Evolutionary conservation across 805 yeast genomes (phyloP).

Genomic region (Millerozyma acaciae): DNA sequence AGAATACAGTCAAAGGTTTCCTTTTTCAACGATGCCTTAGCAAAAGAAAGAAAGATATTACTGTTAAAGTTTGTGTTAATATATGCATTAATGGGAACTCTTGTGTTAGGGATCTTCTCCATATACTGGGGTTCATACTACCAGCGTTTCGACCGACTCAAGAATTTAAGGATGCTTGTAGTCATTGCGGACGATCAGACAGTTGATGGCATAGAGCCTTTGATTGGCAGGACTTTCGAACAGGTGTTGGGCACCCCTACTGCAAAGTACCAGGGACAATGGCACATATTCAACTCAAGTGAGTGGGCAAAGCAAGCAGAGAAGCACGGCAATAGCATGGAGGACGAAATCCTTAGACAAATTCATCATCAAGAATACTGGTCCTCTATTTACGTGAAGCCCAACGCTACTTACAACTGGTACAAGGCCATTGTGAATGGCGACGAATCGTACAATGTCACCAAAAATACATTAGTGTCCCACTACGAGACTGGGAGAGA

Average conservation of each 20-base stretch:
- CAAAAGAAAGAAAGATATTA: constrained; percentile 16
- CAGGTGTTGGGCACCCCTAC: constrained; percentile 21
- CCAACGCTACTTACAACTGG: constrained; percentile 43
- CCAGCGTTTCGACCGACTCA: constrained; percentile 24
- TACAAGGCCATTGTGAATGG: constrained; percentile 38
- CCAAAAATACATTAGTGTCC: constrained; percentile 30
- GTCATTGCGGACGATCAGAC: constrained; percentile 32
- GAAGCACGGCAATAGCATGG: constrained; percentile 21
- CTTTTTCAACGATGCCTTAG: constrained; percentile 27
- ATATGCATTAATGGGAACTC: constrained; percentile 30
- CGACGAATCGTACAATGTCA: constrained; percentile 24
- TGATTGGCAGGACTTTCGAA: constrained; percentile 46
- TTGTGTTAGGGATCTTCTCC: constrained; percentile 31
- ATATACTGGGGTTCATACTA: constrained; percentile 41
- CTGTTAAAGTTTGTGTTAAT: constrained; percentile 15
- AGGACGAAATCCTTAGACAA: constrained; percentile 36
- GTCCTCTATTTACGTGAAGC: constrained; percentile 54
- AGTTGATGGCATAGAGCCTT: constrained; percentile 28
- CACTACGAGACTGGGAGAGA: constrained; percentile 67
- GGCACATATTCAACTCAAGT: constrained; percentile 30
- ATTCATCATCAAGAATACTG: constrained; percentile 59
- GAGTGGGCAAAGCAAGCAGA: constrained; percentile 27
- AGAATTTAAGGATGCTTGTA: constrained; percentile 33
- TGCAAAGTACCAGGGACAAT: constrained; percentile 27
- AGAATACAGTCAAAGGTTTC: constrained; percentile 26